Evolutionary conservation across 2,329 filamentous ascomycete species (phyloP).

Genomic region (Colletotrichum echinochloae): DNA sequence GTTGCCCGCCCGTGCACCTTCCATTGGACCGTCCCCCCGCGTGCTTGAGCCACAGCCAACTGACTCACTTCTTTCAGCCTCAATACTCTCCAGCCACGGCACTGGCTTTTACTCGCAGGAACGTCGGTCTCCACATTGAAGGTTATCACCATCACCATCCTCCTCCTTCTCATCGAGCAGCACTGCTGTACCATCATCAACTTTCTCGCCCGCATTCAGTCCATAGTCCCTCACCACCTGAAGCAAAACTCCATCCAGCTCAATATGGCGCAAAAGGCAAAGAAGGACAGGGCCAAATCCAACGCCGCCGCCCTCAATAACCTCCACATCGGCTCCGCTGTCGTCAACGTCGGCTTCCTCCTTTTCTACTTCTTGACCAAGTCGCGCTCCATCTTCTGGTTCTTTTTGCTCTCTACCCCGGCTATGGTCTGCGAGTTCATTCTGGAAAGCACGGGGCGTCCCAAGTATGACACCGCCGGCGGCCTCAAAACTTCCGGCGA

Average conservation of each 20-base stretch:
- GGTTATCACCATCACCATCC: not conserved
- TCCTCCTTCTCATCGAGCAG: not conserved
- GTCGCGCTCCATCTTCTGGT: constrained; percentile 74
- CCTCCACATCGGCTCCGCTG: constrained; percentile 81
- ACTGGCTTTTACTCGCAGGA: constrained; percentile 21
- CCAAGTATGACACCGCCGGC: constrained; percentile 74
- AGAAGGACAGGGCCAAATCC: constrained; percentile 77
- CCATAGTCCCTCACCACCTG: not conserved
- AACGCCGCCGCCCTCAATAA: constrained; percentile 83
- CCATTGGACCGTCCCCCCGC: constrained; percentile 20
- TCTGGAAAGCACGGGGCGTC: constrained; percentile 86
- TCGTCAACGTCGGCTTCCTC: constrained; percentile 81
- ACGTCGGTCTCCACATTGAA: constrained; percentile 3
- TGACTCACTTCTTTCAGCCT: constrained; percentile 23
- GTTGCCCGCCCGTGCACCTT: not conserved
- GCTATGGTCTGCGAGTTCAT: constrained; percentile 84
- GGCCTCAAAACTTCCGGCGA: constrained; percentile 84
- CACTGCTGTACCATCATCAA: constrained; percentile 13
- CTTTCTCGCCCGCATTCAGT: not conserved
- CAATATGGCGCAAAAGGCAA: constrained; percentile 71
- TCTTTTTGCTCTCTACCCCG: constrained; percentile 78
- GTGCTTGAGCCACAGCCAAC: constrained; percentile 26
- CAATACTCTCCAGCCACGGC: constrained; percentile 19
- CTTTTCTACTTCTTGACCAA: constrained; percentile 75
- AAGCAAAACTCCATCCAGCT: not conserved